Evolutionary conservation across 495 filamentous ascomycete species (phyloP).

Genomic region (Stereocaulon alpinum): DNA sequence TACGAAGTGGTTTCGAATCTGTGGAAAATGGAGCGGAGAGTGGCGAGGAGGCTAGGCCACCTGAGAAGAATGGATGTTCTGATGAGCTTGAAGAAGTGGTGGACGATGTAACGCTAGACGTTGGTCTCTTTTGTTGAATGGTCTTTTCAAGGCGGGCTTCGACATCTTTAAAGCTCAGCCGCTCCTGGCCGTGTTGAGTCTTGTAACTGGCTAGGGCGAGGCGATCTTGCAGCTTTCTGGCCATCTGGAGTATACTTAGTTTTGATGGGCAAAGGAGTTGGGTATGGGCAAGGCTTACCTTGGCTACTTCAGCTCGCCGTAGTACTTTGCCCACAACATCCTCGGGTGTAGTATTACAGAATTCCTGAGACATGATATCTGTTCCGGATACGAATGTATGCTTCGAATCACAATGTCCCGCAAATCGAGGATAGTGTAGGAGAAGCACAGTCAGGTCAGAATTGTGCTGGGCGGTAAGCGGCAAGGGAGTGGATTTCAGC

Average conservation of each 20-base stretch:
- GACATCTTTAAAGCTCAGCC: conserved; percentile 62
- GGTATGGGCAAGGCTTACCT: conserved; percentile 43
- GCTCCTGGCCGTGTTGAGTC: conserved; percentile 80
- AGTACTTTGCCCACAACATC: conserved; percentile 60
- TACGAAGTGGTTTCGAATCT: conserved; percentile 45
- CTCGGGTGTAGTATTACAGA: conserved; percentile 38
- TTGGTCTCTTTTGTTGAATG: conserved; percentile 51
- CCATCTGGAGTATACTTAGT: conserved; percentile 51
- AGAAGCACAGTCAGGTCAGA: background rate
- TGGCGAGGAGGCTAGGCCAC: conserved; percentile 51
- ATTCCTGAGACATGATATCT: conserved; percentile 25
- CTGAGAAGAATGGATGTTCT: conserved; percentile 45
- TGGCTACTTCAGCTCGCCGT: conserved; percentile 68
- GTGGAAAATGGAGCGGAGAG: conserved; percentile 60
- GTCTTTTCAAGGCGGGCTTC: conserved; percentile 66
- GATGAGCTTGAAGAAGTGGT: conserved; percentile 68
- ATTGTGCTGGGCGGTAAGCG: conserved; percentile 1
- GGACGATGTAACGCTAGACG: conserved; percentile 53
- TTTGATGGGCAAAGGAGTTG: background rate
- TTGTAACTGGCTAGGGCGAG: conserved; percentile 94
- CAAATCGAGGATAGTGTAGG: background rate
- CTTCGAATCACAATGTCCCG: background rate
- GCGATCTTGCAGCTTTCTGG: conserved; percentile 78
- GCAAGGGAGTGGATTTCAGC: conserved; percentile 3
- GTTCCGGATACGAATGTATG: background rate